Conservation (phyloP, 192 early-diverging fungal species). For the Powellomyces hirtus region DNA sequence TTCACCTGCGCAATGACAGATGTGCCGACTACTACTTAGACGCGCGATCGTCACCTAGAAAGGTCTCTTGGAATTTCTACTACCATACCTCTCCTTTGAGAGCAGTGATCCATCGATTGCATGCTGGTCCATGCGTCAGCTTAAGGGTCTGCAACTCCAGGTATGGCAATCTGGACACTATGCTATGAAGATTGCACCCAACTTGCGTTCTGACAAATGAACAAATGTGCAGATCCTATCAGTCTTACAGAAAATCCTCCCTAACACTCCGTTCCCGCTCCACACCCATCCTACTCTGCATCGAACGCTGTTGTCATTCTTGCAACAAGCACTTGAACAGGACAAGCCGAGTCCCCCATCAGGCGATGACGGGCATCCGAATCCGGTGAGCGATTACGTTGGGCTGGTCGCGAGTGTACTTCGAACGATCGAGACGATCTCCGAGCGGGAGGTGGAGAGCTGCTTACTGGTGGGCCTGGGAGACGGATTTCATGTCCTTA, state of each 20-base stretch:
- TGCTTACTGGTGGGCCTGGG: constrained; percentile 25
- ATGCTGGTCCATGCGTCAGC: constrained; percentile 32
- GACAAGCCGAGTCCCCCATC: not conserved
- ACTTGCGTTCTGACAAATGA: not conserved
- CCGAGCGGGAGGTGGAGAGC: constrained; percentile 30
- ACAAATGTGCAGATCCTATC: constrained; percentile 17
- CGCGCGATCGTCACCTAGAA: constrained; percentile 1
- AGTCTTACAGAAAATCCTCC: constrained; percentile 31
- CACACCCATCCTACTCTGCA: constrained; percentile 18
- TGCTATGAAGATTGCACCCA: not conserved
- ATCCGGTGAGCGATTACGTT: constrained; percentile 18
- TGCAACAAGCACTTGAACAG: constrained; percentile 13
- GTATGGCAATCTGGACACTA: constrained; percentile 7
- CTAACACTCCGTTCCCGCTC: constrained; percentile 23
- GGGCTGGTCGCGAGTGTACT: constrained; percentile 34
- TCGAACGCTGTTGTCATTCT: constrained; percentile 27
- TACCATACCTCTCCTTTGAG: constrained; percentile 29
- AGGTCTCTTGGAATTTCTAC: constrained; percentile 37
- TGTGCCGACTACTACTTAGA: not conserved
- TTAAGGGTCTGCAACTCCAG: constrained; percentile 38
- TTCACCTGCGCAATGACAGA: not conserved
- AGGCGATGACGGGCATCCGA: not conserved
- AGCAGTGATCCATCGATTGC: constrained; percentile 11
- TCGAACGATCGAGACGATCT: constrained; percentile 21
- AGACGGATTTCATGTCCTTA: constrained; percentile 32